phyloP scores from a whole-genome alignment of 164 flowering plant species.

The Tetrastigma voinierianum region DNA sequence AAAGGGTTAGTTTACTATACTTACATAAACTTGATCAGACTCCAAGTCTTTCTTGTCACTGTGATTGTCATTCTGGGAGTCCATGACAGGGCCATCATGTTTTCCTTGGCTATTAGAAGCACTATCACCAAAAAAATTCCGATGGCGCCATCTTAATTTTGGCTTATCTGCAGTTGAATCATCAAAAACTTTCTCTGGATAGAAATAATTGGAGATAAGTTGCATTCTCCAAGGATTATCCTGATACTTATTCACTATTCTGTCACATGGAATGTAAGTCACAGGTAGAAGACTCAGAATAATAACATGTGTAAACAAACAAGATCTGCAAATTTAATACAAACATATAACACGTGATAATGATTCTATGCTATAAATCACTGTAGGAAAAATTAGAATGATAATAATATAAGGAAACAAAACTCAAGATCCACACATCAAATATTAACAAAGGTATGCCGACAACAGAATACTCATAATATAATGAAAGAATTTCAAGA shows the following conservation, averaged over 20 bases:
- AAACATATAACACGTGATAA: not conserved
- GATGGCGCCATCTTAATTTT: conserved; percentile 51
- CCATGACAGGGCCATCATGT: conserved; percentile 7
- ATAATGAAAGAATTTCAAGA: too few species aligned
- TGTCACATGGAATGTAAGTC: conserved; percentile 23
- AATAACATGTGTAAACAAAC: not conserved
- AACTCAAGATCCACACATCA: too few species aligned
- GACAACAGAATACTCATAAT: too few species aligned
- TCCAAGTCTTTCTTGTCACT: conserved; percentile 20
- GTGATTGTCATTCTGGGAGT: conserved; percentile 7
- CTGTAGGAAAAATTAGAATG: too few species aligned
- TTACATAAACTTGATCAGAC: conserved; percentile 37
- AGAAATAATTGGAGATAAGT: conserved; percentile 55
- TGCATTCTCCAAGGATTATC: conserved; percentile 46
- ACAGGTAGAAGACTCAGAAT: too few species aligned
- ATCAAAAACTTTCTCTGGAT: conserved; percentile 56
- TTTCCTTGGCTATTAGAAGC: conserved; percentile 20
- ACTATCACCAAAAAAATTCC: conserved; percentile 42
- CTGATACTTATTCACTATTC: conserved; percentile 49
- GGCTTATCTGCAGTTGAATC: conserved; percentile 52
- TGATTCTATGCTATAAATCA: too few species aligned
- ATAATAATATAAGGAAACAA: too few species aligned
- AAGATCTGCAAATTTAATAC: not conserved
- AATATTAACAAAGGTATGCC: too few species aligned
- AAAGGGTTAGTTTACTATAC: conserved; percentile 5